Conservation (phyloP, 306 rosid genomes). For the Corylus americana region DNA sequence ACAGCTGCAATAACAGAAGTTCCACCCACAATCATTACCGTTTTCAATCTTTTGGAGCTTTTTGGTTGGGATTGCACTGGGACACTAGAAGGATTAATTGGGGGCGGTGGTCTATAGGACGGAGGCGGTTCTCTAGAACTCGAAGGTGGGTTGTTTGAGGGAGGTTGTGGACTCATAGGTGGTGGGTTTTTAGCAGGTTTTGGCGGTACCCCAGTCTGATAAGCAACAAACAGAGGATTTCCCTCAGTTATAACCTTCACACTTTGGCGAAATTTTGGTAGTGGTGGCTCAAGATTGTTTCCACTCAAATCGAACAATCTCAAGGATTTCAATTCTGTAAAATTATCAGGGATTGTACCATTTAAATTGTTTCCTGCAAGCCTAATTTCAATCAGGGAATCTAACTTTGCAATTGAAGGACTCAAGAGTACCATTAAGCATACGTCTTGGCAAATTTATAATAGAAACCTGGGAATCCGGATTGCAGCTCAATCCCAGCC, state of each 20-base stretch:
- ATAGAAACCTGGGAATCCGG: constrained; percentile 47
- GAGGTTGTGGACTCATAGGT: constrained; percentile 30
- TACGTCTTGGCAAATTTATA: constrained; percentile 61
- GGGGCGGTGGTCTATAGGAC: constrained; percentile 28
- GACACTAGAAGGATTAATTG: constrained; percentile 18
- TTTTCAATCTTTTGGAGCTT: constrained; percentile 30
- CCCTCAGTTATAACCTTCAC: constrained; percentile 49
- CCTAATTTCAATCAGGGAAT: constrained; percentile 57
- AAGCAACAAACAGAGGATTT: constrained; percentile 49
- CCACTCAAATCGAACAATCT: constrained; percentile 62
- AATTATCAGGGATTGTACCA: constrained; percentile 55
- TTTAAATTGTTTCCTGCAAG: constrained; percentile 53
- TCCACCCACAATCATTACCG: constrained; percentile 34
- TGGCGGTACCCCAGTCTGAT: constrained; percentile 36
- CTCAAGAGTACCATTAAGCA: constrained; percentile 68
- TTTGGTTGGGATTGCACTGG: constrained; percentile 29
- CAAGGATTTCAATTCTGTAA: constrained; percentile 50
- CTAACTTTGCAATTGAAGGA: constrained; percentile 68
- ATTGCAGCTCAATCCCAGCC: constrained; percentile 80
- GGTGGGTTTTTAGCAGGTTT: constrained; percentile 33
- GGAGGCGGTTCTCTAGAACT: constrained; percentile 27
- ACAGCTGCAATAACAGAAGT: constrained; percentile 25
- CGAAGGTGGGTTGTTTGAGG: constrained; percentile 10
- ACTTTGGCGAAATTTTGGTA: constrained; percentile 51
- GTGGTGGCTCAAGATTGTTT: constrained; percentile 65